Evolutionary conservation across 2,329 filamentous ascomycete genomes (phyloP).

Genomic region (Cytospora paraplurivora): DNA sequence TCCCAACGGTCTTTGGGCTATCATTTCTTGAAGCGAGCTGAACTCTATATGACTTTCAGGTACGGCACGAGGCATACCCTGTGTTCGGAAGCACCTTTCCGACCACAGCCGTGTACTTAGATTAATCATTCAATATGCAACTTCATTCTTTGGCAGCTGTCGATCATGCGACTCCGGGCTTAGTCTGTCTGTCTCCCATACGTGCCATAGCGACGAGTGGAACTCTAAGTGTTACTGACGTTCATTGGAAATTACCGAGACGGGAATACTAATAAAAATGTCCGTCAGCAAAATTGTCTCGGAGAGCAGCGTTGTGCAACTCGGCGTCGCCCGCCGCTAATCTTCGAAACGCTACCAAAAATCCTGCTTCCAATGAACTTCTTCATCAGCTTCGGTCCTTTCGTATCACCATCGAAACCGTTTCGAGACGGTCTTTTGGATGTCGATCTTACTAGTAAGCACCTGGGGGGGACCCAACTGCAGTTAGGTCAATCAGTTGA

Average conservation of each 20-base stretch:
- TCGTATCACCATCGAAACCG: neutral
- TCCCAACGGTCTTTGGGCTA: no score
- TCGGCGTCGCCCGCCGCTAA: neutral
- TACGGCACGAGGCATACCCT: neutral
- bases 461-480: no score
- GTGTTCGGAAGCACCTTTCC: neutral
- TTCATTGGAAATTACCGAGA: neutral
- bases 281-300: neutral
- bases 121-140: neutral
- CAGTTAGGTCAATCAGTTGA: no score
- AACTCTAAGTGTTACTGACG: neutral
- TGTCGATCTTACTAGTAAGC: no score
- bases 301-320: conserved; percentile 1
- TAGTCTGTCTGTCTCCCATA: neutral
- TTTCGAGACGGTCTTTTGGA: no score
- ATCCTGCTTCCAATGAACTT: neutral
- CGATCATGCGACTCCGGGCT: neutral
- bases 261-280: neutral
- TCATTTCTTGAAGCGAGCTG: no score
- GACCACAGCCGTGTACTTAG: neutral
- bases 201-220: neutral
- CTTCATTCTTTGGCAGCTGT: neutral
- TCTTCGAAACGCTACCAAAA: neutral
- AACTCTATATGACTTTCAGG: neutral
- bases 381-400: neutral